phyloP scores from a whole-genome alignment of 1,284 basidiomycete genomes.

The Tylopilus sp. region DNA sequence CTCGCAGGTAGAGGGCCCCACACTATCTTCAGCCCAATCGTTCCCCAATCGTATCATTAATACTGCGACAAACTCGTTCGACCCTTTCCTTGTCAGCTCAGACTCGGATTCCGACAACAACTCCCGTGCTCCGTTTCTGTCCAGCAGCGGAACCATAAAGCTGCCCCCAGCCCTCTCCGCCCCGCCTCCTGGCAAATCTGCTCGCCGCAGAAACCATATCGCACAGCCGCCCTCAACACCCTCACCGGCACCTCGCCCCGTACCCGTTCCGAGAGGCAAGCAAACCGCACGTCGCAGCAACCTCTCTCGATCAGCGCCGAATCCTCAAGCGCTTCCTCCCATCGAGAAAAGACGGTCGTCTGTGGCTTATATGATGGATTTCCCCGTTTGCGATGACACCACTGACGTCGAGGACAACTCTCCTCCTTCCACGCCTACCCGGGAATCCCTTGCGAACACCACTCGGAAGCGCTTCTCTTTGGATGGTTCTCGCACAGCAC shows the following conservation, averaged over 20 bases:
- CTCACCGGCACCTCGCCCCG: slow-evolving; percentile 28
- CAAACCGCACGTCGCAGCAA: slow-evolving; percentile 36
- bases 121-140: slow-evolving; percentile 14
- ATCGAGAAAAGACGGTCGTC: slow-evolving; percentile 33
- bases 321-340: slow-evolving; percentile 11
- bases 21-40: slow-evolving; percentile 32
- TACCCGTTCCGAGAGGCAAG: slow-evolving; percentile 49
- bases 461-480: slow-evolving; percentile 36
- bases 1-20: slow-evolving; percentile 59
- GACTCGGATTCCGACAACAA: slow-evolving; percentile 37
- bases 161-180: slow-evolving; percentile 40
- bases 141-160: slow-evolving; percentile 31
- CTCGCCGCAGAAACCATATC: slow-evolving; percentile 45
- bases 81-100: slow-evolving; percentile 52
- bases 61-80: slow-evolving; percentile 44
- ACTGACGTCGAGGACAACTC: slow-evolving; percentile 44
- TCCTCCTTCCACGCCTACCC: slow-evolving; percentile 41
- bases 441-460: slow-evolving; percentile 24
- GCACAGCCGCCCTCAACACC: slow-evolving; percentile 26
- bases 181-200: slow-evolving; percentile 50
- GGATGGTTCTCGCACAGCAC: slow-evolving; percentile 50
- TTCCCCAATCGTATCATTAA: slow-evolving; percentile 30
- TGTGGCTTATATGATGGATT: slow-evolving; percentile 34
- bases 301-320: slow-evolving; percentile 34
- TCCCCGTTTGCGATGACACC: slow-evolving; percentile 68